Evolutionary conservation across 352 stramenopile species (phyloP).

Genomic region (Phytophthora tentaculata): DNA sequence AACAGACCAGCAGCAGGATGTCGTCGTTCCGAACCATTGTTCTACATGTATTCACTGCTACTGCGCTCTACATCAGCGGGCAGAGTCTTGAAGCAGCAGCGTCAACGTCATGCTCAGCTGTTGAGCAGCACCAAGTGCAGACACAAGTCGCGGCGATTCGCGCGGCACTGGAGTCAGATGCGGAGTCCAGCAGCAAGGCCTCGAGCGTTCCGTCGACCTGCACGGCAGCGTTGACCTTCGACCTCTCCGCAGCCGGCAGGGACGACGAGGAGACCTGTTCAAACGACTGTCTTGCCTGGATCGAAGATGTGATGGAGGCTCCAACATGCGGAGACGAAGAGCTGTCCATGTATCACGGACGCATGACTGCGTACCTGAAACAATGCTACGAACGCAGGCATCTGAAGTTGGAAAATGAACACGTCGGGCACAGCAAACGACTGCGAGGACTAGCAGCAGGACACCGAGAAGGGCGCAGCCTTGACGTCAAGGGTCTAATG

Average conservation of each 20-base stretch:
- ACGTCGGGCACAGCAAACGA: conserved; percentile 4
- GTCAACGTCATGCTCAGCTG: conserved; percentile 11
- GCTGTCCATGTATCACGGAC: conserved; percentile 30
- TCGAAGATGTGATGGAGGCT: conserved; percentile 21
- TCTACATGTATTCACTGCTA: conserved; percentile 3
- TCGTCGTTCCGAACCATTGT: conserved; percentile 8
- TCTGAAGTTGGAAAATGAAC: conserved; percentile 18
- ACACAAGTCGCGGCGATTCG: conserved; percentile 16
- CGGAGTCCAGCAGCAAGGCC: conserved; percentile 16
- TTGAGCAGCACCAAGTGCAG: conserved; percentile 23
- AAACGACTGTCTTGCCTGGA: conserved; percentile 26
- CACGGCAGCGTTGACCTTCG: conserved; percentile 26
- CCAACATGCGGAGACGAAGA: conserved; percentile 28
- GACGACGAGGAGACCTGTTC: conserved; percentile 19
- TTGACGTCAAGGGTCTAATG: conserved; percentile 36
- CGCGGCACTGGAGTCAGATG: conserved; percentile 15
- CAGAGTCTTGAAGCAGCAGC: neutral
- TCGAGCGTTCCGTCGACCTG: conserved; percentile 14
- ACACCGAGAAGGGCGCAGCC: conserved; percentile 6
- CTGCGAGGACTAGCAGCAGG: conserved; percentile 25
- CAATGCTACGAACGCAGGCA: conserved; percentile 28
- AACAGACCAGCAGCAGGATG: conserved; percentile 19
- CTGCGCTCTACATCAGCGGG: neutral
- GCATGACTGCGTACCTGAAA: conserved; percentile 23
- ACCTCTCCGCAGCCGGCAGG: conserved; percentile 7